phyloP scores from a whole-genome alignment of 2,329 filamentous ascomycete genomes.

The Aspergillus persii region DNA sequence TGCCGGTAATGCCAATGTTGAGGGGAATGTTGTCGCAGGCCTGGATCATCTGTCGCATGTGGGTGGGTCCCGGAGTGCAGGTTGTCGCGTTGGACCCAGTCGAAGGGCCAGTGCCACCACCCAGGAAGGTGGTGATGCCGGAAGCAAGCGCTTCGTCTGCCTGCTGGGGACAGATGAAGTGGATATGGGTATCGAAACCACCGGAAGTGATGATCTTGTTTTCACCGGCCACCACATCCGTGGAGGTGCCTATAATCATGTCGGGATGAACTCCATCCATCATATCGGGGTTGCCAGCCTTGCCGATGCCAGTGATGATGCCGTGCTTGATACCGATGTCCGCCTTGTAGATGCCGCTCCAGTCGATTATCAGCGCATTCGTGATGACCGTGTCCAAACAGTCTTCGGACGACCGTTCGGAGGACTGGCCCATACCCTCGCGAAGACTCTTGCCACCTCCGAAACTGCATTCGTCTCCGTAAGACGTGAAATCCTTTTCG shows the following conservation, averaged over 20 bases:
- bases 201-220: conserved; percentile 88
- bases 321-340: conserved; percentile 93
- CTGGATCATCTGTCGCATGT: conserved; percentile 86
- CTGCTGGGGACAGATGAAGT: conserved; percentile 95
- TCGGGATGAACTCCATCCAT: conserved; percentile 81
- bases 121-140: conserved; percentile 86
- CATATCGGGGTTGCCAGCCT: conserved; percentile 94
- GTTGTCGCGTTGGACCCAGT: conserved; percentile 90
- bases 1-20: conserved; percentile 88
- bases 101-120: conserved; percentile 88
- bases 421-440: conserved; percentile 94
- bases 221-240: conserved; percentile 89
- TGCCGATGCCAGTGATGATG: conserved; percentile 82
- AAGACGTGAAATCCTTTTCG: conserved; percentile 77
- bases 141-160: conserved; percentile 77
- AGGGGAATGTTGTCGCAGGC: conserved; percentile 77
- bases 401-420: conserved; percentile 68
- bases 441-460: conserved; percentile 90
- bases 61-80: conserved; percentile 80
- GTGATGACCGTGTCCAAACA: conserved; percentile 81
- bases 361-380: conserved; percentile 88
- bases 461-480: conserved; percentile 94
- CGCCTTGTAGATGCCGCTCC: conserved; percentile 90
- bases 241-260: conserved; percentile 82
- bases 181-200: conserved; percentile 85